Base-by-base conservation (phyloP, 164 flowering plant genomes). In the Euptelea pleiosperma region DNA sequence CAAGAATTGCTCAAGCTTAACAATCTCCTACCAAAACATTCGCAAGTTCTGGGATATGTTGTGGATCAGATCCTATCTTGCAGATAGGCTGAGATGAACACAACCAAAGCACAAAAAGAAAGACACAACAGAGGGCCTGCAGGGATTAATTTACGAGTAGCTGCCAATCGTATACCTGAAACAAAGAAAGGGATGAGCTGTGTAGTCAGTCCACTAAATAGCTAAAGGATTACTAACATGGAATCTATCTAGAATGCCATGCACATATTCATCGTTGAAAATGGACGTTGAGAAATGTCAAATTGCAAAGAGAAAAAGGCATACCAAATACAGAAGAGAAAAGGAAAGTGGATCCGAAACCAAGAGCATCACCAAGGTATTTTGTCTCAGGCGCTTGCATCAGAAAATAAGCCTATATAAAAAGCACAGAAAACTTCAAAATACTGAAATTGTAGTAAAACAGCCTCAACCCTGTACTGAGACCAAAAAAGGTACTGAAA, bases 291-390 rank as follows among this genome's bases (percentile, higher is more conserved):
- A 18, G 22, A 52, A 33, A 31, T 52, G 40, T 33, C 21, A 34
- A 40, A 37, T 19, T 29, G 18, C 16, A 46, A 22, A 14, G 49
- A 30, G 28, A 37, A 30, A 48, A 45, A 46, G n/a, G n/a, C 70
- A 42, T 70, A 79, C 83, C 81, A 59, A 79, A 79, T 10, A 79
- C 70, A 35, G 68, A 70, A 64, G 79, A 55, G 56, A 79, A 79
- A 36, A 79, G 70, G 53, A 76, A 64, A 29, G 80, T 72, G 30
- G 79, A 71, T 41, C 83, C 83, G 63, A 79, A 76, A 6, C 74
- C 83, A 44, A 79, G 63, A 29, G 80, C 77, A 61, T 79, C 75
- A 46, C 77, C 83, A 40, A 61, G 12, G 24, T 59, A 61, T 64
- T 65, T 74, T 26, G 75, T 76, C 36, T 72, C 80, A 18, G 73